Conservation (phyloP, 2,329 filamentous ascomycete genomes). For the Cercospora canescens region DNA sequence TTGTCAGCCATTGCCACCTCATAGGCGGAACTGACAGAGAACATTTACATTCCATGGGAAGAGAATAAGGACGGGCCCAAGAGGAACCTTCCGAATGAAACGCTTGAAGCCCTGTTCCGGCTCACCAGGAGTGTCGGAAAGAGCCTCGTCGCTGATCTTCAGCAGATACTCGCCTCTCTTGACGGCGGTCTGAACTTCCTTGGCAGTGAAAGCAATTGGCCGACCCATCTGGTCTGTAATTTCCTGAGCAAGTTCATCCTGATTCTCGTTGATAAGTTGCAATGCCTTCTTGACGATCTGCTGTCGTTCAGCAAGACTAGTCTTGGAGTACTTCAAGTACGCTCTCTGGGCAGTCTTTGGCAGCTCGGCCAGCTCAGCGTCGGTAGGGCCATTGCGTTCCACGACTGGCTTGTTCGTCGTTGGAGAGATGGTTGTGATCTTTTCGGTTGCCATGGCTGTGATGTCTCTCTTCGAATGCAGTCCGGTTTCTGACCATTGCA, state of each 20-base stretch:
- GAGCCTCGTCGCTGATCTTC: conserved; percentile 74
- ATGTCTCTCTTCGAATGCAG: background rate
- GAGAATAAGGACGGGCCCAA: conserved; percentile 84
- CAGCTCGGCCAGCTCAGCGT: conserved; percentile 69
- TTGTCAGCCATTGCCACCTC: conserved; percentile 6
- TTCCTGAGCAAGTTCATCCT: conserved; percentile 80
- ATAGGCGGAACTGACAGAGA: background rate
- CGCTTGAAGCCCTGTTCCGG: conserved; percentile 84
- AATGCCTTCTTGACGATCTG: conserved; percentile 79
- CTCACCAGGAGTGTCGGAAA: conserved; percentile 81
- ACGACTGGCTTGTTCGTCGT: conserved; percentile 83
- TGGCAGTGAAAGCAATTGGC: conserved; percentile 82
- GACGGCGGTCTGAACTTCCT: conserved; percentile 81
- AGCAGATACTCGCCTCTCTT: conserved; percentile 83
- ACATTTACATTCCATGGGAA: conserved; percentile 92
- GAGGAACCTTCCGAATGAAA: conserved; percentile 83
- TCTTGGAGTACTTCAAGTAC: conserved; percentile 75
- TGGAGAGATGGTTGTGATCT: conserved; percentile 80
- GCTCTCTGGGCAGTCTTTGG: conserved; percentile 71
- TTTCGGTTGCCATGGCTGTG: conserved; percentile 54
- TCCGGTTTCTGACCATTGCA: background rate
- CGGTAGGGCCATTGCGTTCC: conserved; percentile 72
- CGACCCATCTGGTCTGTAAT: conserved; percentile 94
- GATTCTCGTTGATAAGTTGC: conserved; percentile 65
- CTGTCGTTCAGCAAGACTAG: conserved; percentile 72